phyloP scores from a whole-genome alignment of 2,329 filamentous ascomycete genomes.

The Aspergillus aculeatinus region DNA sequence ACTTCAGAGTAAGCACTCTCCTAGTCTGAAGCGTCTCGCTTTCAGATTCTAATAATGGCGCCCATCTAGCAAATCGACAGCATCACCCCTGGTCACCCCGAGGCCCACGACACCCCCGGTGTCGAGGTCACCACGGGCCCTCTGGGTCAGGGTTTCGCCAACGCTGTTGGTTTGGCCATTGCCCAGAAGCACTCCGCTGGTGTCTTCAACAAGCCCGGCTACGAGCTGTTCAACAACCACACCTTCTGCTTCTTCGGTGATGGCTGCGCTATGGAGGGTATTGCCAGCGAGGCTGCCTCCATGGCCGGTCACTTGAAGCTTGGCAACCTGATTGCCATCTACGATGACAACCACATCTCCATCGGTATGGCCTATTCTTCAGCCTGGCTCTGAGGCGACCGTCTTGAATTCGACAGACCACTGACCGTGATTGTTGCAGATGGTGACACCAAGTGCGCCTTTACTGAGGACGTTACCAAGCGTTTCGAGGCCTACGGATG shows the following conservation, averaged over 20 bases:
- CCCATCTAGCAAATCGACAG: conserved; percentile 61
- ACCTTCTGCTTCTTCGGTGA: conserved; percentile 97
- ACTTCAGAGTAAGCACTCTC: conserved; percentile 76
- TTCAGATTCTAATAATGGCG: conserved; percentile 13
- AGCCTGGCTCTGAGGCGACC: neutral
- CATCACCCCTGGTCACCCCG: conserved; percentile 94
- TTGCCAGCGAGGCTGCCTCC: conserved; percentile 88
- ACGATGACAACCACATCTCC: conserved; percentile 98
- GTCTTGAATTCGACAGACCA: neutral
- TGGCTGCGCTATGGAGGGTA: conserved; percentile 97
- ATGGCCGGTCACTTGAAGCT: conserved; percentile 95
- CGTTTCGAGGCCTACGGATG: conserved; percentile 97
- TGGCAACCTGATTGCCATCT: conserved; percentile 94
- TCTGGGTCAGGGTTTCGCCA: conserved; percentile 94
- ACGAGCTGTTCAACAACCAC: conserved; percentile 90
- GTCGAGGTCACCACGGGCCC: conserved; percentile 98
- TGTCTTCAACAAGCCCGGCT: conserved; percentile 95
- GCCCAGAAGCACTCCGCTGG: conserved; percentile 89
- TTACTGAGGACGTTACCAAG: conserved; percentile 95
- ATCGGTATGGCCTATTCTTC: conserved; percentile 53
- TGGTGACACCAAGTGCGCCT: conserved; percentile 91
- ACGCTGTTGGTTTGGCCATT: conserved; percentile 96
- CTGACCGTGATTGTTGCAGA: conserved; percentile 51
- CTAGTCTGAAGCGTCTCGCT: neutral
- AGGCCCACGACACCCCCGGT: conserved; percentile 93